Percentiles rank a stretch among this genome's conserved stretches.
phyloP scores from a whole-genome alignment of 495 filamentous ascomycete genomes.

The Barbatosphaeria neglecta region DNA sequence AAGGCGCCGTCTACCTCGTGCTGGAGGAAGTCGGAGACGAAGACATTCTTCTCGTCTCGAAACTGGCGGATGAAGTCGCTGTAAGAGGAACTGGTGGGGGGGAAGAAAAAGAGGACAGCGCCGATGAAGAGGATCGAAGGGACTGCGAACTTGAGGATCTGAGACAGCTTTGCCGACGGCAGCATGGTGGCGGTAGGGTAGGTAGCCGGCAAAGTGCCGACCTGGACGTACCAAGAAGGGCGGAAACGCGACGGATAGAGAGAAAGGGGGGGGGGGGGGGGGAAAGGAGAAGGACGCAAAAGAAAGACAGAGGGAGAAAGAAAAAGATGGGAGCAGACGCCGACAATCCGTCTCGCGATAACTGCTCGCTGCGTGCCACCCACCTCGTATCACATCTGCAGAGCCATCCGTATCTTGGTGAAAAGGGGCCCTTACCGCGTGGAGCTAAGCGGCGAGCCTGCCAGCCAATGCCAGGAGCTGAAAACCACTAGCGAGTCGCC shows the following conservation, averaged over 20 bases:
- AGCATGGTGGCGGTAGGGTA: conserved; percentile 6
- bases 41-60: conserved; percentile 11
- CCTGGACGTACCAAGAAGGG: background rate
- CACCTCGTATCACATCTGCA: too few relatives aligned
- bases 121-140: conserved; percentile 9
- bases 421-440: too few relatives aligned
- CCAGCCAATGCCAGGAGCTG: too few relatives aligned
- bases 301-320: background rate
- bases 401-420: too few relatives aligned
- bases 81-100: conserved; percentile 6
- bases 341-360: too few relatives aligned
- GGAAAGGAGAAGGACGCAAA: background rate
- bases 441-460: too few relatives aligned
- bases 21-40: conserved; percentile 16
- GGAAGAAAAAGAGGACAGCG: conserved; percentile 6
- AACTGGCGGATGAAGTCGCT: conserved; percentile 8
- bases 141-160: conserved; percentile 7
- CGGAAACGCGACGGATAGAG: background rate
- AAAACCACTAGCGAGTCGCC: too few relatives aligned
- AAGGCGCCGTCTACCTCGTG: conserved; percentile 20
- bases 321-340: background rate
- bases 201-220: background rate
- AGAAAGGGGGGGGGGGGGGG: background rate
- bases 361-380: too few relatives aligned
- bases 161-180: conserved; percentile 5